A percentile compares a stretch with the other conserved stretches of the same genome.
These are phyloP conservation scores for Marchantia polymorpha DNA, from an alignment of 225 moss, liverwort and hornwort genomes.

Conservation along the genomic window DNA sequence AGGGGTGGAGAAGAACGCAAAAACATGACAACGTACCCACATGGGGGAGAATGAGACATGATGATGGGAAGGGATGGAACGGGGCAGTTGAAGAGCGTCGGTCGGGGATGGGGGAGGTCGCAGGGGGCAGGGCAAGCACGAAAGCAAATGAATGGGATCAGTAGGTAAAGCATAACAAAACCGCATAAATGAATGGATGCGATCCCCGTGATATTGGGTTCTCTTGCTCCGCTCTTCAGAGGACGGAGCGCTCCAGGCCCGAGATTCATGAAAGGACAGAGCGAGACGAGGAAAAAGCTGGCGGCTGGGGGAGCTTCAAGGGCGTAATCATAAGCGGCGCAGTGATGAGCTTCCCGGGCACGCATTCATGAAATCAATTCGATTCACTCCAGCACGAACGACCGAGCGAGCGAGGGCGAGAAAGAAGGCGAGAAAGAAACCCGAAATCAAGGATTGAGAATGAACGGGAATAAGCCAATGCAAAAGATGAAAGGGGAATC, in stretches of 20 bases:
- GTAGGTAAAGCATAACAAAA: not conserved
- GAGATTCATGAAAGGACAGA: not conserved
- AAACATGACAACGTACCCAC: too few relatives aligned
- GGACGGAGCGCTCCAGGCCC: not conserved
- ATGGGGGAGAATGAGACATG: too few relatives aligned
- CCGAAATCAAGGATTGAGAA: too few relatives aligned
- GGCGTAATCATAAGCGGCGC: not conserved
- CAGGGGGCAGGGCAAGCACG: too few relatives aligned
- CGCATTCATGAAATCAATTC: not conserved
- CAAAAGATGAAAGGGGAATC: too few relatives aligned
- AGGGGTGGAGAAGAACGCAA: too few relatives aligned
- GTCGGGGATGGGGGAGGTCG: too few relatives aligned
- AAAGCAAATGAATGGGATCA: too few relatives aligned
- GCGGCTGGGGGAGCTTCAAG: not conserved
- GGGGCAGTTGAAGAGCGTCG: too few relatives aligned
- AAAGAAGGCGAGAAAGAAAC: too few relatives aligned
- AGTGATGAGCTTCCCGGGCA: not conserved
- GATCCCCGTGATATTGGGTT: not conserved
- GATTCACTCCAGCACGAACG: not conserved
- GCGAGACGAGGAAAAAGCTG: not conserved
- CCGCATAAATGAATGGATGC: not conserved
- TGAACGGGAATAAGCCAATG: too few relatives aligned
- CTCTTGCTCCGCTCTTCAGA: not conserved
- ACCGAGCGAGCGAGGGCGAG: not conserved
- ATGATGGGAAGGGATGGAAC: too few relatives aligned